phyloP scores from a whole-genome alignment of 208 protist genomes.

The Wallacemonas sp. region DNA sequence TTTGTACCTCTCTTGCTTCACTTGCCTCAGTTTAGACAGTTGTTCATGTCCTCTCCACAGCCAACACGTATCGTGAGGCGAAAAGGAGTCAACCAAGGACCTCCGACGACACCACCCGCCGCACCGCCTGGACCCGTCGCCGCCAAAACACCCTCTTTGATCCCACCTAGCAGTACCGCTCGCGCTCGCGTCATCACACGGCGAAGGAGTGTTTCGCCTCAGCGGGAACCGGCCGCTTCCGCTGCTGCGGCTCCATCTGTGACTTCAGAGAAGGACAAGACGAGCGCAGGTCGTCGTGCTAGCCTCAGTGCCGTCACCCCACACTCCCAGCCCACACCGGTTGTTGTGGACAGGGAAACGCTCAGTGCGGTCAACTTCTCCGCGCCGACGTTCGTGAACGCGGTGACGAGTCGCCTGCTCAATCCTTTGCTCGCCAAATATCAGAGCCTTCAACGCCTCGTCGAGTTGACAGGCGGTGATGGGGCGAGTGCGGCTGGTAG shows the following conservation, averaged over 20 bases:
- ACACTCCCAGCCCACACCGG: too few species aligned
- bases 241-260: too few species aligned
- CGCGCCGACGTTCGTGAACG: slow-evolving; percentile 72
- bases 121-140: background rate
- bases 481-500: slow-evolving; percentile 8
- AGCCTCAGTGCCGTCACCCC: too few species aligned
- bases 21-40: background rate
- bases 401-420: slow-evolving; percentile 59
- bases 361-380: slow-evolving; percentile 75
- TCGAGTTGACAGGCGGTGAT: background rate
- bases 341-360: slow-evolving; percentile 45
- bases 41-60: slow-evolving; percentile 6
- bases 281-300: too few species aligned
- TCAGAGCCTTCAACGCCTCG: slow-evolving; percentile 18
- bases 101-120: slow-evolving; percentile 12
- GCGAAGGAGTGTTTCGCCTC: background rate
- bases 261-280: too few species aligned
- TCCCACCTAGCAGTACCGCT: background rate
- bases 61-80: background rate
- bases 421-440: slow-evolving; percentile 41
- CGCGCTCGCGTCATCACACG: slow-evolving; percentile 1
- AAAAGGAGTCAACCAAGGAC: slow-evolving; percentile 1
- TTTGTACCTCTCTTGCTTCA: slow-evolving; percentile 1
- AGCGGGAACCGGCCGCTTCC: background rate
- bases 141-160: background rate